These are phyloP conservation scores for Pythium plurisporium DNA, from an alignment of 352 stramenopile genomes.

Conservation along the genomic window DNA sequence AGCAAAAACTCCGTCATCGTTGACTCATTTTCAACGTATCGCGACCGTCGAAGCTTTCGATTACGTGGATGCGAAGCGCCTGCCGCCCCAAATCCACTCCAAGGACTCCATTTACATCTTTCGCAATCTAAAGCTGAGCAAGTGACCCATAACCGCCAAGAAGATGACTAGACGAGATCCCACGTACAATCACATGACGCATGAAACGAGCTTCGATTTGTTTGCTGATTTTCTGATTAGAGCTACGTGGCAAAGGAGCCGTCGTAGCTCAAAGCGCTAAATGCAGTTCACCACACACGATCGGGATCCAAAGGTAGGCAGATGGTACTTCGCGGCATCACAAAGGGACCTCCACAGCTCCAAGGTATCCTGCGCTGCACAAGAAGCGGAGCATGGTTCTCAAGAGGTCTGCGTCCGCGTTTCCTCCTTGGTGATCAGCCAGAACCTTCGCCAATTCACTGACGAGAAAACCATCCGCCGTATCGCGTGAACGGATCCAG, in stretches of 20 bases:
- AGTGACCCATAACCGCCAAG: too few species aligned
- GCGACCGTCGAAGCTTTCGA: conserved; percentile 46
- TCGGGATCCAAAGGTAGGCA: too few species aligned
- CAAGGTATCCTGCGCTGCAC: conserved; percentile 38
- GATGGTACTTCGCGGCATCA: background rate
- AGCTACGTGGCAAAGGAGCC: too few species aligned
- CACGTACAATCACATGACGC: background rate
- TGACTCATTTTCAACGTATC: conserved; percentile 50
- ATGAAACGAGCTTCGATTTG: background rate
- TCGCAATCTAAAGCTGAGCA: conserved; percentile 33
- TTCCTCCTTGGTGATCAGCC: conserved; percentile 1
- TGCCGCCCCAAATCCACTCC: conserved; percentile 46
- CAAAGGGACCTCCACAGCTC: conserved; percentile 27
- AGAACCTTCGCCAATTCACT: conserved; percentile 25
- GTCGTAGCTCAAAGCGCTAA: too few species aligned
- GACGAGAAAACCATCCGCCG: conserved; percentile 23
- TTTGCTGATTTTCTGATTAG: background rate
- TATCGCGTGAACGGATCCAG: conserved; percentile 37
- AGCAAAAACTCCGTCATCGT: conserved; percentile 25
- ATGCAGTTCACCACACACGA: too few species aligned
- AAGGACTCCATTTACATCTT: conserved; percentile 50
- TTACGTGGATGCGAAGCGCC: conserved; percentile 26
- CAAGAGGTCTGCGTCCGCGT: conserved; percentile 21
- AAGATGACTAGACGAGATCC: too few species aligned
- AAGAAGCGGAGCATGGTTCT: conserved; percentile 55